phyloP scores from a whole-genome alignment of 2,329 filamentous ascomycete species.

The Ophiostoma ips region DNA sequence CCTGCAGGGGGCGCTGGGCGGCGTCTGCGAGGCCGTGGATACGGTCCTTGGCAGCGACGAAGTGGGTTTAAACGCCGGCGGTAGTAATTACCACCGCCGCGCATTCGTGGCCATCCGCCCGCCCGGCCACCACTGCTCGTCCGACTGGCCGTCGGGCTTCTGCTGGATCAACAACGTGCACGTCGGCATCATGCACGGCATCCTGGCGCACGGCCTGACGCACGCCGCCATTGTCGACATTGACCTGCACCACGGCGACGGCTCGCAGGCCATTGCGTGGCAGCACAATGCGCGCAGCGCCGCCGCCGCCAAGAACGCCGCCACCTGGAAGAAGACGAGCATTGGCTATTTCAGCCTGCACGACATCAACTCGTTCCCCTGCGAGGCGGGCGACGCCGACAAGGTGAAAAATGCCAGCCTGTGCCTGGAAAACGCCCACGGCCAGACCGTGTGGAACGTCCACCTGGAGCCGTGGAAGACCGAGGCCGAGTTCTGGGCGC shows the following conservation, averaged over 20 bases:
- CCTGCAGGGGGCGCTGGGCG: constrained; percentile 81
- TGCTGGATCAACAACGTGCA: constrained; percentile 99
- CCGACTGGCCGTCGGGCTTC: constrained; percentile 80
- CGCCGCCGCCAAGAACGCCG: constrained; percentile 20
- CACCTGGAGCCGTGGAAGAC: constrained; percentile 81
- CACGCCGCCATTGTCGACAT: constrained; percentile 92
- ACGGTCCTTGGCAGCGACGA: constrained; percentile 47
- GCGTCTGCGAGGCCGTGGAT: constrained; percentile 87
- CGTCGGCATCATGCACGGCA: constrained; percentile 85
- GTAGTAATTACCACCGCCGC: constrained; percentile 32
- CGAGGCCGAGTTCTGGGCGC: constrained; percentile 70
- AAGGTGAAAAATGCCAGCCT: constrained; percentile 90
- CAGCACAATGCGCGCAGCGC: constrained; percentile 48
- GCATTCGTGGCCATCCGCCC: constrained; percentile 89
- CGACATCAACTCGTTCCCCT: constrained; percentile 97
- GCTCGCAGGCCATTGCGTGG: constrained; percentile 93
- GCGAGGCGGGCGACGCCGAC: constrained; percentile 81
- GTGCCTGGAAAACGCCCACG: constrained; percentile 87
- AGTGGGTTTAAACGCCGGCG: constrained; percentile 17
- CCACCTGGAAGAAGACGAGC: constrained; percentile 65
- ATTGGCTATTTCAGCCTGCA: constrained; percentile 96
- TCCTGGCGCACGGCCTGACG: constrained; percentile 70
- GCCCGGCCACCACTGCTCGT: constrained; percentile 90
- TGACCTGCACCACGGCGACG: constrained; percentile 83
- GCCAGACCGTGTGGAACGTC: constrained; percentile 91